A percentile compares a stretch with the other conserved stretches of the same genome.
phyloP scores from a whole-genome alignment of 106 monocot genomes.

The Acorus gramineus region DNA sequence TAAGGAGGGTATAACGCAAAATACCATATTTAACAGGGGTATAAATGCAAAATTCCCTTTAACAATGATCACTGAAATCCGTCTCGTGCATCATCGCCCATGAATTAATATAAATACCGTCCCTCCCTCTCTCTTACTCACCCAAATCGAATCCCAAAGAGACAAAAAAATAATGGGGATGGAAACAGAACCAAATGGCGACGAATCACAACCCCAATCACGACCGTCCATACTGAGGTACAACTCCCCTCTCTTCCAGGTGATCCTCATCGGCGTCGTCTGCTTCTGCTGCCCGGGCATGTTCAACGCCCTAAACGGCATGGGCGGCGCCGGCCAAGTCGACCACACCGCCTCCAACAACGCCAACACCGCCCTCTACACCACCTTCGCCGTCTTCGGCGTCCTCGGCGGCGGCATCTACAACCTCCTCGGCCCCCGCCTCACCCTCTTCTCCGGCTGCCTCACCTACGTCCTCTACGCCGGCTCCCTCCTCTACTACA shows the following conservation, averaged over 20 bases:
- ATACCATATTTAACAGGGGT: too few species aligned
- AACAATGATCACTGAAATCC: too few species aligned
- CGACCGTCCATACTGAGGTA: conserved; percentile 19
- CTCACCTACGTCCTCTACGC: conserved; percentile 87
- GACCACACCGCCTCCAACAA: conserved; percentile 68
- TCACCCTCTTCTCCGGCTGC: conserved; percentile 76
- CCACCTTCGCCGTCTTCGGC: conserved; percentile 80
- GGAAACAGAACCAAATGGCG: not conserved
- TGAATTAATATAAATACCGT: too few species aligned
- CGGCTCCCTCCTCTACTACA: conserved; percentile 87
- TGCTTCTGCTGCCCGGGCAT: conserved; percentile 99
- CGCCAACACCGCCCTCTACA: conserved; percentile 97
- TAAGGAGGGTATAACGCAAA: too few species aligned
- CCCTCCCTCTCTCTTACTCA: too few species aligned
- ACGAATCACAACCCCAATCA: not conserved
- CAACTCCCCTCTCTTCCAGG: conserved; percentile 81
- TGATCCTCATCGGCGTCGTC: conserved; percentile 72
- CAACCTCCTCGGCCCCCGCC: conserved; percentile 84
- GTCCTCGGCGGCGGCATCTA: conserved; percentile 77
- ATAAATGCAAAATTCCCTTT: too few species aligned
- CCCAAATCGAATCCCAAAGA: not conserved
- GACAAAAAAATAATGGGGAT: not conserved
- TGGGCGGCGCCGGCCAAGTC: conserved; percentile 81
- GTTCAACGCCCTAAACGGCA: conserved; percentile 99
- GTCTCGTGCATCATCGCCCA: too few species aligned